phyloP scores from a whole-genome alignment of 345 rosid species.

The Syzygium jambos region DNA sequence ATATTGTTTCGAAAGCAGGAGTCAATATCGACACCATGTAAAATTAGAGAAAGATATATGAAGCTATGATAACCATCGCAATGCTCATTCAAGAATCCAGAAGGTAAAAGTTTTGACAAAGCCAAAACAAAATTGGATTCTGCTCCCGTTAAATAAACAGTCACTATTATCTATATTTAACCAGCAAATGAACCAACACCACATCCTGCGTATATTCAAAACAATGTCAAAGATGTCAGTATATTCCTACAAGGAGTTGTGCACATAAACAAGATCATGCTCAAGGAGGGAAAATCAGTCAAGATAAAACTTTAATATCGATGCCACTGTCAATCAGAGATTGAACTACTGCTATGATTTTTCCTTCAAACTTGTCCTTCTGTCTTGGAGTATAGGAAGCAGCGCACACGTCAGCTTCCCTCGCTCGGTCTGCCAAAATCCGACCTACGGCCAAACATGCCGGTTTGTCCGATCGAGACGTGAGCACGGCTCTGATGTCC shows the following conservation, averaged over 20 bases:
- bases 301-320: neutral
- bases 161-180: no score
- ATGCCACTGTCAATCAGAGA: neutral
- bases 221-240: neutral
- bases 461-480: rapidly evolving
- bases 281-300: neutral
- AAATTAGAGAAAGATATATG: neutral
- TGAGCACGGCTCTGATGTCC: rapidly evolving
- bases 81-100: neutral
- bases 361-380: neutral
- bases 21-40: neutral
- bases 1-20: neutral
- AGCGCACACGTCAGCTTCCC: neutral
- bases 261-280: neutral
- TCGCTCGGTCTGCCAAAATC: rapidly evolving
- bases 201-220: neutral
- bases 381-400: neutral
- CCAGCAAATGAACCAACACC: neutral
- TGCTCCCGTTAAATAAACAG: rapidly evolving
- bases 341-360: neutral
- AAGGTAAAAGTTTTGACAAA: neutral
- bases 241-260: neutral
- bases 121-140: no score
- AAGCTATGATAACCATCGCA: neutral
- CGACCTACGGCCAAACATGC: rapidly evolving